Conservation (phyloP, 2,329 filamentous ascomycete species). For the Leptographium flavum region DNA sequence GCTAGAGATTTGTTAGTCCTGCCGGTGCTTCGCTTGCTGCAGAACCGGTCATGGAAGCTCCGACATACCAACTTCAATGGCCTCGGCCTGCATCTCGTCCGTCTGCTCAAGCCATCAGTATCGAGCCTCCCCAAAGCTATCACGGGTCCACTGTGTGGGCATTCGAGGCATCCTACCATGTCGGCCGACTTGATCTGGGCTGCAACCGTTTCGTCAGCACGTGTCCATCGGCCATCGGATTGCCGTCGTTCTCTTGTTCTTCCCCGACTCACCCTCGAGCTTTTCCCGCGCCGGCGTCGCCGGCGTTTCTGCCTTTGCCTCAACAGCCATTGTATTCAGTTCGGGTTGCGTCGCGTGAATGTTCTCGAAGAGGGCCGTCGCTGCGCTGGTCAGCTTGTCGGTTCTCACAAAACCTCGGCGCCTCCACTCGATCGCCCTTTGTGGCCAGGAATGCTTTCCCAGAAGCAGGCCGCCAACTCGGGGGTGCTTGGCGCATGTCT, state of each 20-base stretch:
- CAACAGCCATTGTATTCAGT: slow-evolving; percentile 11
- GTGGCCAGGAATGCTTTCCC: neutral
- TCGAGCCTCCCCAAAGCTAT: too few relatives aligned
- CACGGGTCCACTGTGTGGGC: neutral
- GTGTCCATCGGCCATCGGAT: slow-evolving; percentile 5
- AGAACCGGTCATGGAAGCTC: neutral
- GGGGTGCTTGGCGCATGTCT: too few relatives aligned
- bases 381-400: neutral
- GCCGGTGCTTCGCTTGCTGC: neutral
- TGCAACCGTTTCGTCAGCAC: slow-evolving; percentile 22
- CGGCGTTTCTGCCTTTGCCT: slow-evolving; percentile 20
- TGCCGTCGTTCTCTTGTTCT: too few relatives aligned
- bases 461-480: neutral
- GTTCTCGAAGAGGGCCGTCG: too few relatives aligned
- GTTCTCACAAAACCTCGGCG: neutral
- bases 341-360: too few relatives aligned
- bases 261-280: slow-evolving; percentile 49
- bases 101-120: slow-evolving; percentile 38
- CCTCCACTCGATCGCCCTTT: too few relatives aligned
- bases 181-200: slow-evolving; percentile 96
- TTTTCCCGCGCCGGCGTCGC: slow-evolving; percentile 52
- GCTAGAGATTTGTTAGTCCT: slow-evolving; percentile 24
- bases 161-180: slow-evolving; percentile 51
- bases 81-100: slow-evolving; percentile 94
- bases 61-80: slow-evolving; percentile 80